Conservation (phyloP, 345 rosid species). For the Turritis glabra region DNA sequence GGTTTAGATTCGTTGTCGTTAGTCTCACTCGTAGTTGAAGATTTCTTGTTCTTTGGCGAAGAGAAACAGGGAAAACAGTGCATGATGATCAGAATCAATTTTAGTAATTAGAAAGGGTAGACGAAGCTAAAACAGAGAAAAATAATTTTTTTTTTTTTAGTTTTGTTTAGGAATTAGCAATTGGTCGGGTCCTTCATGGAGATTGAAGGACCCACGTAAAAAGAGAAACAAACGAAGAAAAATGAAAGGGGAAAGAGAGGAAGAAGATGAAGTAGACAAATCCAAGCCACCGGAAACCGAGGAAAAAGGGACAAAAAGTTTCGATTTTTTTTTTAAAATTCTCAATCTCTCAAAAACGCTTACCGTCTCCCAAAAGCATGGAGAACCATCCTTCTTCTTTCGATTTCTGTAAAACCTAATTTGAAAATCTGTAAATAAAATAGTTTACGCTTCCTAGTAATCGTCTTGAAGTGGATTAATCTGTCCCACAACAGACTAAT, state of each 20-base stretch:
- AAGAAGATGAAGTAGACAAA: conserved; percentile 11
- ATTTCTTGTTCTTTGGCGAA: conserved; percentile 40
- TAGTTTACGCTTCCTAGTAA: background rate
- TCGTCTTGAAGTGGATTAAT: background rate
- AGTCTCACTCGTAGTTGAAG: conserved; percentile 25
- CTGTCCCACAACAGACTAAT: background rate
- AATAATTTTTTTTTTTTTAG: background rate
- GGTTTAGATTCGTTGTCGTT: background rate
- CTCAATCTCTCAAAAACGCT: background rate
- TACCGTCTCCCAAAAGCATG: conserved; percentile 19
- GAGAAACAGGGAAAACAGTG: conserved; percentile 76
- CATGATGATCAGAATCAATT: conserved; percentile 44
- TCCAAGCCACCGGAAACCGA: background rate
- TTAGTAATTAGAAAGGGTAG: background rate
- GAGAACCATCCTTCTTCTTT: conserved; percentile 30
- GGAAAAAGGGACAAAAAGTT: too few relatives aligned
- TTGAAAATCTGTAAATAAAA: background rate
- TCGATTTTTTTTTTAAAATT: background rate
- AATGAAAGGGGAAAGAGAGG: conserved; percentile 12
- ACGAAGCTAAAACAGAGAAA: background rate
- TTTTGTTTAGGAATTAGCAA: conserved; percentile 4
- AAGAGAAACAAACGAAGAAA: conserved; percentile 8
- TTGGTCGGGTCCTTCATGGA: conserved; percentile 48
- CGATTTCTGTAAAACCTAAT: conserved; percentile 18
- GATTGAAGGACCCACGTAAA: conserved; percentile 53